Base-by-base conservation (phyloP, 2,329 filamentous ascomycete genomes). In the Monilinia vaccinii-corymbosi region DNA sequence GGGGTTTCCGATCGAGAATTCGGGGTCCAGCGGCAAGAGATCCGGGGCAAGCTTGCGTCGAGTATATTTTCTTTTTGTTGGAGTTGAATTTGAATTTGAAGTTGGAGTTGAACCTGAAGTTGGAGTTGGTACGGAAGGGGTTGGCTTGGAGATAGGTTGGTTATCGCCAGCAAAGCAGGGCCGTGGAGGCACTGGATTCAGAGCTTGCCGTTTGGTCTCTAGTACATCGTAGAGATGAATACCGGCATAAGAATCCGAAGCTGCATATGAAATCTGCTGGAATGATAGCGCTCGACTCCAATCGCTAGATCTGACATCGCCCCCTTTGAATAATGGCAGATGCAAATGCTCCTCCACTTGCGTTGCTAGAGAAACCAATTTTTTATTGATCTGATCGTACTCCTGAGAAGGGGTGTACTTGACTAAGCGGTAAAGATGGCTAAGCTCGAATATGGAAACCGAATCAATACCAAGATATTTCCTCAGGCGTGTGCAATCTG, bases 161-260 rank as follows among this genome's bases (percentile, higher is more conserved):
- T 85, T 78, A 5, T 85, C 76, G 69, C 95, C 91, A 4, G 82
- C 85, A 66, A 84, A 80, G 18, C 80, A 78, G 0, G 91, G 91
- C 8, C 82, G 77, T 4, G 88, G 87, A 6, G 92, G 92, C 2
- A 75, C 79, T 1, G 91, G 91, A 14, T 82, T 73, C 62, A 96
- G 76, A 8, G 77, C 75, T 66, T 82, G 77, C 18, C 92, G 80
- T 67, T 87, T 82, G 53, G 81, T 75, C 60, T 97, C 86, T 48
- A 96, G 76, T 1, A 81, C 79, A 62, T 89, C 78, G 68, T 84
- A 96, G 1, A 97, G 76, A 60, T 89, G 86, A 13, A 88, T 74
- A 47, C 85, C 83, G 61, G 88, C 91, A 70, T 96, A 97, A 0
- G 90, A 87, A 71, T 96, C 91, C 0, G 89, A 86, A 14, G 90